Conservation (phyloP, 1,139 yeast species). For the Hanseniaspora gamundiae region DNA sequence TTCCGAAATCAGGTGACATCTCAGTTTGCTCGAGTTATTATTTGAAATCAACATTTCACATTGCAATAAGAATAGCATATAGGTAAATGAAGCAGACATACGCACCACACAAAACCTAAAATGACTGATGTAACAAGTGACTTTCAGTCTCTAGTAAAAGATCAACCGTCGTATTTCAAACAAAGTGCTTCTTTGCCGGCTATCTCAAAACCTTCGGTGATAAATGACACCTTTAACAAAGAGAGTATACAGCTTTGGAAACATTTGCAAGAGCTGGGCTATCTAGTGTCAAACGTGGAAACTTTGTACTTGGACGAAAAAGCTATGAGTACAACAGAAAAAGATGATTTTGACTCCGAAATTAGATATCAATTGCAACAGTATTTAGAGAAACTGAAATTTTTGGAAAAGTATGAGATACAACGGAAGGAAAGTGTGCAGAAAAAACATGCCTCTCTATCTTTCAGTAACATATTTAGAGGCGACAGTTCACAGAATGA, state of each 20-base stretch:
- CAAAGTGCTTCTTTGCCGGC: background rate
- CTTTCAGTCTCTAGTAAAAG: background rate
- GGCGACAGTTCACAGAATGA: constrained; percentile 1
- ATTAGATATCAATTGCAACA: constrained; percentile 39
- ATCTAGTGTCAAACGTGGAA: constrained; percentile 31
- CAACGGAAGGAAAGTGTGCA: constrained; percentile 27
- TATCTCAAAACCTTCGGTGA: constrained; percentile 17
- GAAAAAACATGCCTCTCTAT: constrained; percentile 12
- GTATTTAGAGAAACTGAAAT: constrained; percentile 37
- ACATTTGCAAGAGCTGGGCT: constrained; percentile 30
- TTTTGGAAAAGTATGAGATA: constrained; percentile 40
- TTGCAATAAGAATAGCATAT: too few species aligned
- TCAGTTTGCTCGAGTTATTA: too few species aligned
- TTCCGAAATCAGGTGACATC: too few species aligned
- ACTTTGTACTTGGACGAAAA: constrained; percentile 34
- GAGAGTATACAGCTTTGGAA: constrained; percentile 38
- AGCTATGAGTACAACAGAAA: constrained; percentile 32
- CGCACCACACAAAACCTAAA: background rate
- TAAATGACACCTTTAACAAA: constrained; percentile 37
- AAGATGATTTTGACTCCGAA: constrained; percentile 45
- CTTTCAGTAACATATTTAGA: constrained; percentile 7
- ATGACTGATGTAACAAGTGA: background rate
- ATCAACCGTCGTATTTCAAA: background rate
- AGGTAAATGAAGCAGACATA: background rate
- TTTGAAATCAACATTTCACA: too few species aligned